phyloP scores from a whole-genome alignment of 2,329 filamentous ascomycete genomes.

The Fusarium acutatum region DNA sequence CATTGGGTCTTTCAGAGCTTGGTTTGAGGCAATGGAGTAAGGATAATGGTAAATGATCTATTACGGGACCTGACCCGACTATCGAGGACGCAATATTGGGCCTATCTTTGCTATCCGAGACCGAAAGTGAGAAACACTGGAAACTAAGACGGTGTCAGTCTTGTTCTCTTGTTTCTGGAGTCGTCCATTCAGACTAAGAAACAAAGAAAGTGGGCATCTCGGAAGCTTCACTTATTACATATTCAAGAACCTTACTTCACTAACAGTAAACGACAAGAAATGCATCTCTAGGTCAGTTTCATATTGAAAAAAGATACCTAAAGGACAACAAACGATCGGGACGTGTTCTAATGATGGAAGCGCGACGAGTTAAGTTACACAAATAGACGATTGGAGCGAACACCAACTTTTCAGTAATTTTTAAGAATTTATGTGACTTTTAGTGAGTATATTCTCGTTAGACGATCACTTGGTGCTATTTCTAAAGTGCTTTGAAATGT shows the following conservation, averaged over 20 bases:
- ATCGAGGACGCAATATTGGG: not conserved
- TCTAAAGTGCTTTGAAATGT: not conserved
- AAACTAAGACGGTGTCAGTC: fast-evolving
- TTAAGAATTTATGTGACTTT: fast-evolving
- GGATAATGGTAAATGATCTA: not conserved
- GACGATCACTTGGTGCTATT: not conserved
- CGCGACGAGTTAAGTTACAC: not conserved
- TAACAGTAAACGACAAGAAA: not conserved
- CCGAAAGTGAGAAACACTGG: not conserved
- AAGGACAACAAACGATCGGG: not conserved
- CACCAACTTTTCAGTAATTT: not conserved
- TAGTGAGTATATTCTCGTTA: not conserved
- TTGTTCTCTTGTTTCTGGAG: not conserved
- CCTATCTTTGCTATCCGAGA: fast-evolving
- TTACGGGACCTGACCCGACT: fast-evolving
- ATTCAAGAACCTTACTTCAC: not conserved
- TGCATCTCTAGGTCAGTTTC: fast-evolving
- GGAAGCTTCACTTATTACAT: fast-evolving
- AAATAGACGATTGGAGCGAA: not conserved
- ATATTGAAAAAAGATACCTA: fast-evolving
- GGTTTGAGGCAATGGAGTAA: not conserved
- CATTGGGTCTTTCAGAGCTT: not conserved
- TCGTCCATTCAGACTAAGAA: not conserved
- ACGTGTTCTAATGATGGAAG: not conserved
- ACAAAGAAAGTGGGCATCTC: not conserved